These are phyloP conservation scores for Pichia deserticola DNA, from an alignment of 805 yeast species.

Conservation along the genomic window DNA sequence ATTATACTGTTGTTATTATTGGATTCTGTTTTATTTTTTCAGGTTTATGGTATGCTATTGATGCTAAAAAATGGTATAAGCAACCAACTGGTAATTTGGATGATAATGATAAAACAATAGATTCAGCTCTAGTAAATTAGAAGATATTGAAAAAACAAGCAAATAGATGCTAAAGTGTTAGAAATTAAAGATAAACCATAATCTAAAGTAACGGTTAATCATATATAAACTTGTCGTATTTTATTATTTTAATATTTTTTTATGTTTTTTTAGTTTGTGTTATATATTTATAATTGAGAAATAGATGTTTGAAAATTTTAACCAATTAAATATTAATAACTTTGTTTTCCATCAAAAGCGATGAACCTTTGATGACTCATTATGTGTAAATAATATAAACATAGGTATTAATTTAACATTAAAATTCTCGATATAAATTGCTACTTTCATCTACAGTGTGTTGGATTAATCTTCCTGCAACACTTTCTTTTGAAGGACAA, in stretches of 20 bases:
- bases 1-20: slow-evolving; percentile 46
- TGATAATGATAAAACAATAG: slow-evolving; percentile 8
- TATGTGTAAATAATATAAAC: too few species aligned
- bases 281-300: too few species aligned
- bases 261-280: too few species aligned
- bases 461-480: slow-evolving; percentile 5
- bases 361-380: too few species aligned
- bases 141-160: background rate
- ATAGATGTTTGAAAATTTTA: too few species aligned
- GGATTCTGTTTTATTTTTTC: slow-evolving; percentile 32
- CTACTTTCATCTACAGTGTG: background rate
- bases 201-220: background rate
- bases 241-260: too few species aligned
- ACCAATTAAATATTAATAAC: too few species aligned
- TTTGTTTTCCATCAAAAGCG: too few species aligned
- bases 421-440: background rate
- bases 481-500: slow-evolving; percentile 7
- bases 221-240: background rate
- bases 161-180: background rate
- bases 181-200: background rate
- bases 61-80: slow-evolving; percentile 47
- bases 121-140: background rate
- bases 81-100: slow-evolving; percentile 48
- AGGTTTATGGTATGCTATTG: slow-evolving; percentile 38
- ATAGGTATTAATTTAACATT: too few species aligned